Percentiles rank a stretch among this genome's conserved stretches.
phyloP scores from a whole-genome alignment of 2,329 filamentous ascomycete species.

The Cytospora leucostoma region DNA sequence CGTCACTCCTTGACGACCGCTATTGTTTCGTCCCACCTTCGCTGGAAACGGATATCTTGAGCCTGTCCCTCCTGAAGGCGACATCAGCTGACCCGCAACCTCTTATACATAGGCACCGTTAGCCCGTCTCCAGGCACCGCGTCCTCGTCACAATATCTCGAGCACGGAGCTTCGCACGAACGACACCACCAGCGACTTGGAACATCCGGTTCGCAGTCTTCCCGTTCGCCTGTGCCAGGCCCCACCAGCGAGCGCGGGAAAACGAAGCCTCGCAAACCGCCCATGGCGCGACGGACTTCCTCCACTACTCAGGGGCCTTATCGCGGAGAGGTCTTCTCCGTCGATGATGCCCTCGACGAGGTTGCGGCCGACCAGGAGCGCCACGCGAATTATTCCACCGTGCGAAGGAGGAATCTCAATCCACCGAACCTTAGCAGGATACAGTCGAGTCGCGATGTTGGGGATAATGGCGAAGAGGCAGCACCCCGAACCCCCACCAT shows the following conservation, averaged over 20 bases:
- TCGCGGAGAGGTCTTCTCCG: slow-evolving; percentile 84
- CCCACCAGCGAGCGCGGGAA: slow-evolving; percentile 51
- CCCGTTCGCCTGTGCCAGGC: slow-evolving; percentile 47
- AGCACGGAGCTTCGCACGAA: slow-evolving; percentile 31
- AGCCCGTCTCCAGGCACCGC: slow-evolving; percentile 35
- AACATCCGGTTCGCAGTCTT: slow-evolving; percentile 40
- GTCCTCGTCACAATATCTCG: slow-evolving; percentile 27
- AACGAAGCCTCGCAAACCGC: slow-evolving; percentile 67
- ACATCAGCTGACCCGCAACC: slow-evolving; percentile 31
- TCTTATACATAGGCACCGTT: slow-evolving; percentile 37
- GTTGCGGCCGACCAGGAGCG: slow-evolving; percentile 68
- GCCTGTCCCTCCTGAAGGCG: slow-evolving; percentile 11
- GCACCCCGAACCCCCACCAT: slow-evolving; percentile 21
- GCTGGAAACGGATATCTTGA: background rate
- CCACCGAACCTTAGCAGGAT: slow-evolving; percentile 37
- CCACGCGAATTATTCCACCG: slow-evolving; percentile 45
- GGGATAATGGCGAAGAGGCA: slow-evolving; percentile 29
- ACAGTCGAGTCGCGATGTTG: slow-evolving; percentile 35
- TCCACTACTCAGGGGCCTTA: slow-evolving; percentile 72
- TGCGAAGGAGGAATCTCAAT: slow-evolving; percentile 41
- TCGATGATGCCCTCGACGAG: slow-evolving; percentile 83
- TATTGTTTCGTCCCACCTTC: slow-evolving; percentile 1
- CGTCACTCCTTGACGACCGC: slow-evolving; percentile 15
- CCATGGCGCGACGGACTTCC: slow-evolving; percentile 71
- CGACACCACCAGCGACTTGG: slow-evolving; percentile 46